Percentiles rank a stretch among this genome's conserved stretches.
These are phyloP conservation scores for Phytophthora citricola DNA, from an alignment of 352 stramenopile genomes.

Conservation along the genomic window DNA sequence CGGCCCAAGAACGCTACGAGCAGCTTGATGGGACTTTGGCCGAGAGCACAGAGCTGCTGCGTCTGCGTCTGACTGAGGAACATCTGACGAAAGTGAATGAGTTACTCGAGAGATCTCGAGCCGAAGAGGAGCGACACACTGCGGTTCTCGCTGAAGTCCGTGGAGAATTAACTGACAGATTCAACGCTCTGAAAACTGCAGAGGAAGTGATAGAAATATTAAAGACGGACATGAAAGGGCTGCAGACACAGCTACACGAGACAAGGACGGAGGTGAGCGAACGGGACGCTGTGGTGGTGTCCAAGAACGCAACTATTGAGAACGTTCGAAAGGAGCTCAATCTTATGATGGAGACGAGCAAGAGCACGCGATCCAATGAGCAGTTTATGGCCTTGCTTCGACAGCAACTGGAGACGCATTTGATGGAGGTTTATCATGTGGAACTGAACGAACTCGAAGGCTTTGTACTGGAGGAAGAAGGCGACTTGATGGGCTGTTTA, in stretches of 20 bases:
- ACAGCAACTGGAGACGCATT: conserved; percentile 59
- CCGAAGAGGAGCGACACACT: conserved; percentile 21
- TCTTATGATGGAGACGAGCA: conserved; percentile 31
- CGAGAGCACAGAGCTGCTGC: conserved; percentile 26
- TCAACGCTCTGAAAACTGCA: conserved; percentile 5
- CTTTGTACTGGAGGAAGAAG: conserved; percentile 39
- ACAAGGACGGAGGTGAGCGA: conserved; percentile 26
- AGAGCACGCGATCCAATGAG: conserved; percentile 31
- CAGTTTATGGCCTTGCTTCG: conserved; percentile 45
- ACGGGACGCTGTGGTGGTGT: conserved; percentile 37
- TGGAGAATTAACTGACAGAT: conserved; percentile 19
- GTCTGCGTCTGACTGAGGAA: conserved; percentile 26
- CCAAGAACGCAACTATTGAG: conserved; percentile 54
- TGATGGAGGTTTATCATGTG: conserved; percentile 52
- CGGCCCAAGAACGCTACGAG: background rate
- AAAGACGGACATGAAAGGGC: conserved; percentile 11
- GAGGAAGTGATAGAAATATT: conserved; percentile 6
- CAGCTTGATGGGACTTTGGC: conserved; percentile 19
- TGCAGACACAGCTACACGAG: conserved; percentile 26
- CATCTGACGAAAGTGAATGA: conserved; percentile 35
- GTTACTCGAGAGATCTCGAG: conserved; percentile 22
- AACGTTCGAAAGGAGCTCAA: conserved; percentile 63
- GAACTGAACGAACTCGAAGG: conserved; percentile 25
- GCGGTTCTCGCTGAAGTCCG: conserved; percentile 5
- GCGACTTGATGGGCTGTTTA: conserved; percentile 46